phyloP scores from a whole-genome alignment of 73 alveolate species.

The Tetrahymena elliotti region DNA sequence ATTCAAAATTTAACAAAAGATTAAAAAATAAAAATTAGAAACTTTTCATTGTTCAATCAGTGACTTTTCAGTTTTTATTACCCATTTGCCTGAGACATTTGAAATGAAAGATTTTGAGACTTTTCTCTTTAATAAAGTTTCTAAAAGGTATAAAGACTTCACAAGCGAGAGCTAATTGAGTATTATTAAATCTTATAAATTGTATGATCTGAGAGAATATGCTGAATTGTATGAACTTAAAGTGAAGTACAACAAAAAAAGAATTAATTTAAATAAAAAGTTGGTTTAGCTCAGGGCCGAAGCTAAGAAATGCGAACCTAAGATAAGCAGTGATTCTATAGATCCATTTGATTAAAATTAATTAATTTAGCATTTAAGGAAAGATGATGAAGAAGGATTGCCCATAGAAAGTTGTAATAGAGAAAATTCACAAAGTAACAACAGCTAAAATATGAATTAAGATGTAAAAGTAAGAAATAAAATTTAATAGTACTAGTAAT shows the following conservation, averaged over 20 bases:
- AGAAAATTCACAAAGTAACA: not conserved
- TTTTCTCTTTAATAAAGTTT: not conserved
- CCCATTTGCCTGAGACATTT: not conserved
- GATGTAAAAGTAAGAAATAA: not conserved
- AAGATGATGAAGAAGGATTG: not conserved
- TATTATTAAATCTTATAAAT: not conserved
- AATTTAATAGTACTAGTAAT: not conserved
- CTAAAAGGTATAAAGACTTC: not conserved
- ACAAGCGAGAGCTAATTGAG: not conserved
- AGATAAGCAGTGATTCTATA: not conserved
- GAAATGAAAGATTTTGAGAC: not conserved
- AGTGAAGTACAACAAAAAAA: not conserved
- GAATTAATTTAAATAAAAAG: not conserved
- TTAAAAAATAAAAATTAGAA: not conserved
- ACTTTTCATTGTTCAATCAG: not conserved
- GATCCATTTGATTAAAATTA: not conserved
- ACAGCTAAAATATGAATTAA: not conserved
- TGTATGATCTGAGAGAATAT: not conserved
- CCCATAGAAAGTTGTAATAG: not conserved
- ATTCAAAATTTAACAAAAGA: not conserved
- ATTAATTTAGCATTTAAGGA: not conserved
- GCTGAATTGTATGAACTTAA: not conserved
- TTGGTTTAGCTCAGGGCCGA: not conserved
- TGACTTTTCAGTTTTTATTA: conserved; percentile 4
- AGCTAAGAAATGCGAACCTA: not conserved